phyloP scores from a whole-genome alignment of 495 filamentous ascomycete species.

The Jackrogersella multiformis region DNA sequence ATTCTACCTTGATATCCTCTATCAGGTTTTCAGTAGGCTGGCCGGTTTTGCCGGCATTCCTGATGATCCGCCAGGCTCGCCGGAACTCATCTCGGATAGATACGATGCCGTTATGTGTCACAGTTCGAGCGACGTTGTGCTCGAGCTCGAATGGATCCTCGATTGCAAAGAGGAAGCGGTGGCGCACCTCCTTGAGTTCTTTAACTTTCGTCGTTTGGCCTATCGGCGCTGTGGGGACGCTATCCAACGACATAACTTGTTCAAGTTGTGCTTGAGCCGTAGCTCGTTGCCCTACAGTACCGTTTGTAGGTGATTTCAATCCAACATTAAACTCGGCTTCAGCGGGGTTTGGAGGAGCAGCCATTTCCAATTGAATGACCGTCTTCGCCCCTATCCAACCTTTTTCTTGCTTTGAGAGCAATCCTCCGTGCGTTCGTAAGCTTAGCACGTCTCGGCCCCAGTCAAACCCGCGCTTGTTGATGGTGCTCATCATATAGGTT shows the following conservation, averaged over 20 bases:
- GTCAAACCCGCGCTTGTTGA: slow-evolving; percentile 62
- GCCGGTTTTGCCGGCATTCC: slow-evolving; percentile 41
- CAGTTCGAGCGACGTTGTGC: slow-evolving; percentile 85
- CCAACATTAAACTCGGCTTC: slow-evolving; percentile 31
- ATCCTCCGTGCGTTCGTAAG: slow-evolving; percentile 72
- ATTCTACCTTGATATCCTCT: slow-evolving; percentile 46
- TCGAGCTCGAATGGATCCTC: slow-evolving; percentile 87
- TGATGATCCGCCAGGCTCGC: slow-evolving; percentile 73
- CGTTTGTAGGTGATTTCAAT: slow-evolving; percentile 13
- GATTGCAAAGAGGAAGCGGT: slow-evolving; percentile 85
- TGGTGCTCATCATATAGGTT: slow-evolving; percentile 52
- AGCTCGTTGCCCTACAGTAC: slow-evolving; percentile 6
- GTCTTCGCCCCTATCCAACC: slow-evolving; percentile 80
- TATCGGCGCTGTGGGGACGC: not conserved
- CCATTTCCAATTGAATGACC: slow-evolving; percentile 46
- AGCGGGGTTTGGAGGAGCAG: slow-evolving; percentile 16
- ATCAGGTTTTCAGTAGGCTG: slow-evolving; percentile 48
- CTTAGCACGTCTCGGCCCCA: slow-evolving; percentile 78
- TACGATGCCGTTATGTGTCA: slow-evolving; percentile 76
- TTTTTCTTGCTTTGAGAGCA: slow-evolving; percentile 74
- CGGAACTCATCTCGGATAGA: slow-evolving; percentile 83
- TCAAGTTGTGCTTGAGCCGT: slow-evolving; percentile 5
- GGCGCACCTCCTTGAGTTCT: slow-evolving; percentile 69
- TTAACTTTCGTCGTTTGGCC: slow-evolving; percentile 31
- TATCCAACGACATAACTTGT: slow-evolving; percentile 5